Evolutionary conservation across 768 basidiomycete genomes (phyloP).

Genomic region (Boletus patriciae): DNA sequence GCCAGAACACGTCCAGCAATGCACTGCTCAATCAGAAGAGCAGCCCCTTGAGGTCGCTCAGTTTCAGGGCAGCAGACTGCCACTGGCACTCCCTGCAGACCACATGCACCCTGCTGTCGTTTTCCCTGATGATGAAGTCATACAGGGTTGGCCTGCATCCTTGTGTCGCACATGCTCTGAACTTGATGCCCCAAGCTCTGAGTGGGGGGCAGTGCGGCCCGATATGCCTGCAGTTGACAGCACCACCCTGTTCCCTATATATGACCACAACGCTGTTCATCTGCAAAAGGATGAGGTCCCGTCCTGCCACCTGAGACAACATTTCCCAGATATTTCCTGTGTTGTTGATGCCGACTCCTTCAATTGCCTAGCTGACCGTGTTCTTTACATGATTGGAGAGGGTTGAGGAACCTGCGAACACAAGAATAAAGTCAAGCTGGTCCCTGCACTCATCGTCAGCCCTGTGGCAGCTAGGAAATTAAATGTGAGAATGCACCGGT

Average conservation of each 20-base stretch:
- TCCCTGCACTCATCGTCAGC: neutral
- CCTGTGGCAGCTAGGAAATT: too few relatives aligned
- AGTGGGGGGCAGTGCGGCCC: neutral
- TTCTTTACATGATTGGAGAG: too few relatives aligned
- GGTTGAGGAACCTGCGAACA: neutral
- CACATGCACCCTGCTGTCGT: neutral
- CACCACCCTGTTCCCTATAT: neutral
- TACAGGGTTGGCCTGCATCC: neutral
- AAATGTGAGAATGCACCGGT: neutral
- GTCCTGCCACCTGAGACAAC: fast-evolving
- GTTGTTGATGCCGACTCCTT: neutral
- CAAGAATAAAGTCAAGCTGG: neutral
- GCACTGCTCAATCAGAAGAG: neutral
- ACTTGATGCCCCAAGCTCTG: neutral
- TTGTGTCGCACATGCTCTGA: neutral
- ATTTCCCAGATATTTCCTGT: neutral
- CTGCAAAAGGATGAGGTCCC: neutral
- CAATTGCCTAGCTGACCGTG: neutral
- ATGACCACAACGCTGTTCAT: neutral
- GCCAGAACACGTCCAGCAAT: neutral
- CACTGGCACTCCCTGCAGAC: neutral
- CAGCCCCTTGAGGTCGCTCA: neutral
- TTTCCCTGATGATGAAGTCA: neutral
- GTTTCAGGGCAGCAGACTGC: neutral
- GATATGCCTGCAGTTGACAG: neutral